Evolutionary conservation across 75 land plant species (phyloP), one percentile per base, ranked within the genome.

Genomic region (Picea glauca): DNA sequence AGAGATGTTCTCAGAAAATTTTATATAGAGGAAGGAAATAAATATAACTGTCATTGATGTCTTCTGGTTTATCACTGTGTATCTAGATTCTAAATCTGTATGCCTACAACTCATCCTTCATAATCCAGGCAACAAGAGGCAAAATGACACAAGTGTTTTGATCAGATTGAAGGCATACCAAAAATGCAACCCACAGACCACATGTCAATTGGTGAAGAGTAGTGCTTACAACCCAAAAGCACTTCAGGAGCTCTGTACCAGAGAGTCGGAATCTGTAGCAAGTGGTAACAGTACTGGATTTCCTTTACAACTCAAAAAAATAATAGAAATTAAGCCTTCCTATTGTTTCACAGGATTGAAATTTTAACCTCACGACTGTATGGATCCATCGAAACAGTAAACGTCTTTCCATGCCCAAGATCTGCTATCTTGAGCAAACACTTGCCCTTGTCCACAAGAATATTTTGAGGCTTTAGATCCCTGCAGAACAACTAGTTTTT

Each of bases 241-340:
- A 84, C 85, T 77, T 84, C 84, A 26, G 85, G 85, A 18, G 84
- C 84, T 35, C 84, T 70, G 68, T 81, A 84, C 75, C 85, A 83
- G 20, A 83, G 82, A 54, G 85, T 83, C 20, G 76, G 83, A 60
- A 80, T 83, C 85, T 83, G 78, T 33, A 57, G 72, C 21, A 20
- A 20, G n/a, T 21, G 64, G 23, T 21, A 21, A 20, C 0, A 40
- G 43, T 40, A 40, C 4, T 40, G 43, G 43, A 40, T 40, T 40
- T 40, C 43, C 43, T 40, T 40, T 40, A 40, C 4, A 40, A 40
- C 3, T 4, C 3, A 40, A 40, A 40, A 40, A 4, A 35, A 35
- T 35, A 35, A 35, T 4, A 4, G 4, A 40, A 40, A 40, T 40
- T 40, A 40, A 4, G 43, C 3, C 4, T 40, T 40, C 43, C 43